Evolutionary conservation across 106 monocot species (phyloP), one percentile per base, ranked within the genome.

Genomic region (Acorus calamus): DNA sequence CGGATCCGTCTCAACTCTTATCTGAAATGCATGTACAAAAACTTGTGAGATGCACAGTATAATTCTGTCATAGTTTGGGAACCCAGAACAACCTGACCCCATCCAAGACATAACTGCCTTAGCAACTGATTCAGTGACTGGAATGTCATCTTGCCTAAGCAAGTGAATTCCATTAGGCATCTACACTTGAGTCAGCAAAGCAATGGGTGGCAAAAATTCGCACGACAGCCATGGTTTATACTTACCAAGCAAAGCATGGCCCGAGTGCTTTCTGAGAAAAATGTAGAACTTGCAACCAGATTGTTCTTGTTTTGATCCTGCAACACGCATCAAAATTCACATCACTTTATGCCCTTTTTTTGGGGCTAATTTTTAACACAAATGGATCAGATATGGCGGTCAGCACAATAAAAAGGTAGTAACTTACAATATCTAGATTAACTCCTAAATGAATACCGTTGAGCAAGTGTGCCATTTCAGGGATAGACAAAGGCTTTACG

Each of bases 271-370:
- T 99, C 92, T 12, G 92, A 92, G 63, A 65, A 88, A 67, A 92
- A 99, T 53, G 83, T 92, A 55, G 81, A 61, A 74, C 92, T 84
- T 60, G 91, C 91, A 66, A 98, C 87, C 60, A 98, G 64, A 71
- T 98, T 98, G 62, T 98, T 98, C 44, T 87, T 91, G 71, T 98
- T 98, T 68, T 66, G 47, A 71, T 98, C 96, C 96, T 98, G 78
- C 53, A 47, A 71, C 64, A 14, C 28, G 50, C 10, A 4, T 67
- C 64, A 52, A 75, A 56, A 67, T 5, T 46, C 4, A 70, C 4
- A 55, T 70, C 11, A 53, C 14, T 68, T 57, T 11, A 57, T 58
- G 9, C 47, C 28, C 28, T 28, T 28, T 28, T 28, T 28, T 28
- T 0, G 28, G 28, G 28, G 28, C 28, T 28, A 28, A 28, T 28